These are phyloP conservation scores for Ophiorrhiza pumila DNA, from an alignment of 257 asterid species.

Conservation along the genomic window DNA sequence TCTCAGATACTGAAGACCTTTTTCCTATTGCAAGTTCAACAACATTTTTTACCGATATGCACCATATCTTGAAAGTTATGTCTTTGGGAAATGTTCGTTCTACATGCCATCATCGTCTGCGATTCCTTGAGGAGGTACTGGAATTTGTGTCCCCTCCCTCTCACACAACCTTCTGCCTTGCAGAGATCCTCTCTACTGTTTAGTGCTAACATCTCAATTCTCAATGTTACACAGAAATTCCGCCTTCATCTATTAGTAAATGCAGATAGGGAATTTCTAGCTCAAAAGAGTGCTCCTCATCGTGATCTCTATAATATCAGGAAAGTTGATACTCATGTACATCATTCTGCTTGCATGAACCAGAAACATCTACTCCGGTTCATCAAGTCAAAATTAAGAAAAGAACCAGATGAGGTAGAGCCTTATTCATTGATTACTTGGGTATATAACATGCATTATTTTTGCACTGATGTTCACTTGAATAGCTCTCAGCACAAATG, in stretches of 20 bases:
- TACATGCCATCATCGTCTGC: conserved; percentile 71
- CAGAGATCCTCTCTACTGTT: conserved; percentile 10
- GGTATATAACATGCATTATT: background rate
- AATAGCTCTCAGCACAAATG: background rate
- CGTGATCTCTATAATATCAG: conserved; percentile 91
- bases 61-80: conserved; percentile 73
- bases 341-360: conserved; percentile 97
- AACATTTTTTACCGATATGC: conserved; percentile 86
- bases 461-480: background rate
- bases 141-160: conserved; percentile 1
- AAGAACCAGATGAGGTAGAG: conserved; percentile 93
- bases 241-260: conserved; percentile 80
- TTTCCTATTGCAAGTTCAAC: conserved; percentile 84
- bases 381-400: conserved; percentile 76
- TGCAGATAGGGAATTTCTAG: conserved; percentile 83
- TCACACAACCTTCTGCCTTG: conserved; percentile 2
- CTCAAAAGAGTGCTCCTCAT: conserved; percentile 95
- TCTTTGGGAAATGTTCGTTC: conserved; percentile 82
- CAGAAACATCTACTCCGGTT: conserved; percentile 93
- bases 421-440: background rate
- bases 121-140: conserved; percentile 84
- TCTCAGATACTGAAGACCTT: conserved; percentile 65
- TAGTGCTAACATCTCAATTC: conserved; percentile 21
- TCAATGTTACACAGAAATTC: conserved; percentile 53
- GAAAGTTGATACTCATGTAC: conserved; percentile 91